Base-by-base conservation (phyloP, 768 basidiomycete genomes). In the Trametes maxima region DNA sequence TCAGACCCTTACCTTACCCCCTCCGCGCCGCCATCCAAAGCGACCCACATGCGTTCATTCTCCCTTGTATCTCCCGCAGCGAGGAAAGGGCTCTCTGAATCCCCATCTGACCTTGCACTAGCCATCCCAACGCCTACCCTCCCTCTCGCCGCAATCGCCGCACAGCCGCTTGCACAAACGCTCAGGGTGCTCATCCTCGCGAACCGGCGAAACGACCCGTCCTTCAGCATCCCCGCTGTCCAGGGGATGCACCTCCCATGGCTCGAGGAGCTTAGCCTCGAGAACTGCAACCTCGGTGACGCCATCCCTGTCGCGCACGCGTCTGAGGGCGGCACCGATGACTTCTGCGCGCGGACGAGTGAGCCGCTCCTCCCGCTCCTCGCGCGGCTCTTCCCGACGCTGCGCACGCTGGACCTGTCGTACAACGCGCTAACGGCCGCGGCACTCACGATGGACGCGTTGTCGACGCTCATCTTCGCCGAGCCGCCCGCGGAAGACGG, bases 201-300 rank as follows among this genome's bases (percentile, higher is more conserved):
- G 21, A 88, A 85, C 51, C 79, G 92, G 22, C 85, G 87, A 33
- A 76, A 85, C 63, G 90, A 94, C 68, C 77, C 83, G 28, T 82
- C 84, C 0, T 84, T 90, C 69, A 73, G 76, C 13, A 66, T 92
- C 4, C 88, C 89, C 2, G 59, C 65, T 16, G 50, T 70, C 6
- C 53, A 68, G 0, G 73, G 56, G n/a, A 75, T 75, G 0, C 75
- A 85, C 50, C 74, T 94, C 33, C 90, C 90, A 0, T 74, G 72
- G 36, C 74, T 94, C 35, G 90, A 93, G 70, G 92, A 92, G 68
- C 81, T 94, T 11, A 78, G 78, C 64, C 72, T 94, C 42, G 88
- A 90, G 68, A 88, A 87, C 5, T 94, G 92, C 67, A 83, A 83
- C 59, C 76, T 94, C 7, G 69, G 78, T 16, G 88, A 92, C 67